Percentiles rank a stretch among this genome's conserved stretches.
These are phyloP conservation scores for Annona cherimola DNA, from an alignment of 164 flowering plant species.

Conservation along the genomic window DNA sequence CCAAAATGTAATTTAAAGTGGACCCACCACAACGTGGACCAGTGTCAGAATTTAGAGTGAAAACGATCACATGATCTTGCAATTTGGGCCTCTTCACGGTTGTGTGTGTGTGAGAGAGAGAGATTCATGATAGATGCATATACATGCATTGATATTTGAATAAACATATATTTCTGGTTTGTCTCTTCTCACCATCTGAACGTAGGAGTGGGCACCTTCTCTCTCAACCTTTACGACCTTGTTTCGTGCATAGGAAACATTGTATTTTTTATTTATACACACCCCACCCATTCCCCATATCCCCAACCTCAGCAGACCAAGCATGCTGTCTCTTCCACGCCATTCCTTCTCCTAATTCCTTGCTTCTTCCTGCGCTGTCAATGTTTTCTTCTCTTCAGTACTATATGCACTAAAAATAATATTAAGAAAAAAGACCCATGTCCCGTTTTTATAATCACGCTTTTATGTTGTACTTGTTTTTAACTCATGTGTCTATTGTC, in stretches of 20 bases:
- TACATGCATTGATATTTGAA: not conserved
- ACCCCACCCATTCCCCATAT: constrained; percentile 32
- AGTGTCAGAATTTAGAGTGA: too few species aligned
- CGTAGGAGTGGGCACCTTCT: not conserved
- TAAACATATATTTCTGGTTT: not conserved
- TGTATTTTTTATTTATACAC: constrained; percentile 29
- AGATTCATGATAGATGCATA: not conserved
- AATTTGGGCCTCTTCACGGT: not conserved
- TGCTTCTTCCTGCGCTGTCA: constrained; percentile 12
- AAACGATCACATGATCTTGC: too few species aligned
- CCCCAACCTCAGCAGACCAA: constrained; percentile 27
- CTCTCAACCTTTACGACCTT: constrained; percentile 36
- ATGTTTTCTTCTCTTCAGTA: not conserved
- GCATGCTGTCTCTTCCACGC: constrained; percentile 41
- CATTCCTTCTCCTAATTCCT: constrained; percentile 18
- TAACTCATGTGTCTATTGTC: not conserved
- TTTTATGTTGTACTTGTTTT: not conserved
- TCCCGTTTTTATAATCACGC: not conserved
- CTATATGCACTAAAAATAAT: not conserved
- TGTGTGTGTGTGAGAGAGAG: not conserved
- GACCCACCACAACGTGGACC: too few species aligned
- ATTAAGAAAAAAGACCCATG: not conserved
- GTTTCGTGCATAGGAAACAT: constrained; percentile 57
- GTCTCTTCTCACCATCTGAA: not conserved
- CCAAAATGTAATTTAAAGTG: too few species aligned